Base-by-base conservation (phyloP, 2,329 filamentous ascomycete genomes). In the Didymella arachidicola region DNA sequence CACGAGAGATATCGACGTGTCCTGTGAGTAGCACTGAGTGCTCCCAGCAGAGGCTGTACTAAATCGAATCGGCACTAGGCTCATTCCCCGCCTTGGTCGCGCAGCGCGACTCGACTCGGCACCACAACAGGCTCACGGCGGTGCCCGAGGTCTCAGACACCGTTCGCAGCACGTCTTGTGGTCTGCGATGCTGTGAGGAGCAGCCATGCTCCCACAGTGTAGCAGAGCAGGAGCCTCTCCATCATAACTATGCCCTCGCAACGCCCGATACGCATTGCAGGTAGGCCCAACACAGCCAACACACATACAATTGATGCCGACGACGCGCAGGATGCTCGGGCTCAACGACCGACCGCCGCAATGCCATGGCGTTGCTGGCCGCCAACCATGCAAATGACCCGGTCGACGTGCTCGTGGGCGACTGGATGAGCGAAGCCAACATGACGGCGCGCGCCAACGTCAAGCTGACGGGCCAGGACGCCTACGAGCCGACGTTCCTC, bases 401-500 rank as follows among this genome's bases (percentile, higher is more conserved):
- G 0, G 65, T 76, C 22, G 71, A 76, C 56, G 71, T 76, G 14
- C 63, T 74, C 7, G 69, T 68, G 1, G 72, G 72, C 10, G 72
- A 73, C 26, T 73, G 70, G 71, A 71, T 74, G 69, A 68, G 66
- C 30, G 72, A 73, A 48, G 69, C 62, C 1, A 73, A 73, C 42
- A 73, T 74, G 71, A 73, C 71, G 7, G 62, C 62, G 8, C 57
- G 69, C 29, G 69, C 66, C 1, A 67, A 70, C 14, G 57, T 60
- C 1, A 73, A 70, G 38, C 47, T 66, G 25, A 66, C 63, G 39
- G 65, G 61, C 8, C 65, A 69, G 32, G 80, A 80, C 12, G 82
- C 79, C 8, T 85, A 84, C 59, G 82, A 85, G 60, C 75, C 78
- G 1, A 81, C 82, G 1, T 84, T 86, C 60, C 76, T 85, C 26